Base-by-base conservation (phyloP, 2,329 filamentous ascomycete genomes). In the Corniculantispora saksenae region DNA sequence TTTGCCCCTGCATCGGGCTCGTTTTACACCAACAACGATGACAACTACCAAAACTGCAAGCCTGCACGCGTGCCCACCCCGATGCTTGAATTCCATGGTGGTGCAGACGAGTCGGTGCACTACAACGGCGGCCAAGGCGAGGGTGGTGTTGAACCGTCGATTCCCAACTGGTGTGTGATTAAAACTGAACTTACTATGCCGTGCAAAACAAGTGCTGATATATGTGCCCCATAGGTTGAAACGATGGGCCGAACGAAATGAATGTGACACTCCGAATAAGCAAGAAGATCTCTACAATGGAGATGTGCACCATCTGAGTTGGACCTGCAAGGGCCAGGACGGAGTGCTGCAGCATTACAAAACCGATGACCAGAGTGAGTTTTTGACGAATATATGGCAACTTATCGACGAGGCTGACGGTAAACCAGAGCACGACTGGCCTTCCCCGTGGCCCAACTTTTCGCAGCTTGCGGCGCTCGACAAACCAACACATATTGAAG, bases 71-170 rank as follows among this genome's bases (percentile, higher is more conserved):
- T 67, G 9, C 76, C 77, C 1, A 65, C 80, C 10, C 80, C 80
- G 0, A 73, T 83, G 1, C 71, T 83, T 1, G 80, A 81, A 61
- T 77, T 84, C 54, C 81, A 84, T 68, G 81, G 82, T 9, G 78
- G 76, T 2, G 73, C 65, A 2, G 82, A 84, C 67, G 73, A 68
- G 3, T 79, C 75, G 6, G 81, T 84, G 9, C 71, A 69, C 1
- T 83, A 83, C 64, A 70, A 69, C 7, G 81, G 82, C 1, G 79
- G 79, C 1, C 69, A 74, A 21, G 81, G 80, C 1, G 76, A 80
- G 32, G 80, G 80, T 2, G 80, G 80, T 3, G 66, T 69, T 7
- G 70, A 78, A 64, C 81, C 80, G 1, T 67, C 77, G 2, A 80
- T 83, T 56, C 65, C 74, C 3, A 70, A 73, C 21, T 83, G 70